Conservation (phyloP, 1,284 basidiomycete species). For the Leccinum proliferum region DNA sequence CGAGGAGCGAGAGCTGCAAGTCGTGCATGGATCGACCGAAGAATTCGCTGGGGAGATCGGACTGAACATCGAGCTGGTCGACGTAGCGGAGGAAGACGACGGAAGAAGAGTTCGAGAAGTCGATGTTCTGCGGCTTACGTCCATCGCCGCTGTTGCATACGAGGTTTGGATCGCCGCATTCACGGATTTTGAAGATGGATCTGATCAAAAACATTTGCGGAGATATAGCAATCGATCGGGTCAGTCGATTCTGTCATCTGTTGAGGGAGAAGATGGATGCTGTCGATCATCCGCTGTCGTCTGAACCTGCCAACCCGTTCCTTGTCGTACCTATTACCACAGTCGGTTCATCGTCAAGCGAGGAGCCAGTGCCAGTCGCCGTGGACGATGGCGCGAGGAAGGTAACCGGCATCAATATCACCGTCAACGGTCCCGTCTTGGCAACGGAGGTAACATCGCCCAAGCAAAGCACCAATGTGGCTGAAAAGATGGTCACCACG, state of each 20-base stretch:
- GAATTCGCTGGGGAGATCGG: constrained; percentile 3
- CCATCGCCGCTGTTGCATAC: constrained; percentile 47
- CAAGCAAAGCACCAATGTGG: constrained; percentile 1
- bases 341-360: neutral
- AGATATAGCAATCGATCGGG: constrained; percentile 18
- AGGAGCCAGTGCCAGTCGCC: constrained; percentile 14
- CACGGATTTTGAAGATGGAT: constrained; percentile 28
- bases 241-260: constrained; percentile 10
- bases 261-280: constrained; percentile 32
- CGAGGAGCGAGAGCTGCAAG: constrained; percentile 14
- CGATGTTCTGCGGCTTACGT: constrained; percentile 1
- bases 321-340: neutral
- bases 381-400: constrained; percentile 21
- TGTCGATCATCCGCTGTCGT: constrained; percentile 21
- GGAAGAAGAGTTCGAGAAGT: constrained; percentile 10
- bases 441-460: constrained; percentile 10
- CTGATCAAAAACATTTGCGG: constrained; percentile 18
- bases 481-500: constrained; percentile 8
- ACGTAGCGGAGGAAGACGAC: constrained; percentile 18
- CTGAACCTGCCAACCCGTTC: neutral
- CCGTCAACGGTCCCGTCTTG: constrained; percentile 3
- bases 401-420: constrained; percentile 6
- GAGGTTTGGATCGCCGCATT: constrained; percentile 44
- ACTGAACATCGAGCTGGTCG: constrained; percentile 13
- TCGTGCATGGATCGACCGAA: constrained; percentile 17